Conservation (phyloP, 176 grass and related monocot species). For the Carex cristatella region DNA sequence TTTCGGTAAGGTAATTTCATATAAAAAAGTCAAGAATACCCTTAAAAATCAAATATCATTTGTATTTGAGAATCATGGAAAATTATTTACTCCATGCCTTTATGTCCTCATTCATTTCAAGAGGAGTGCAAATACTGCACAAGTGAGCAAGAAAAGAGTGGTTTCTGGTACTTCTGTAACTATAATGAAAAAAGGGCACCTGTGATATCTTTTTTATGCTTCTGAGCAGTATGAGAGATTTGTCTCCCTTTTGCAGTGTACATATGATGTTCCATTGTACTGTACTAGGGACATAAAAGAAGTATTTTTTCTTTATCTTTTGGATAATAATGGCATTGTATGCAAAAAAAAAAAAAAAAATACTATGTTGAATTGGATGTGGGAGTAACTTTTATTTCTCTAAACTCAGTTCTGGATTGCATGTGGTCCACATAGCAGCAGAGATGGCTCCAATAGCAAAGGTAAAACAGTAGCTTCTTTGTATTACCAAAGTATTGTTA, state of each 20-base stretch:
- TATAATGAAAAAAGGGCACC: not conserved
- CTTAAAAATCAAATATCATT: not conserved
- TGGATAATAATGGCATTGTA: conserved; percentile 4
- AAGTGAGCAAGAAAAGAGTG: not conserved
- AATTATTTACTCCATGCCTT: not conserved
- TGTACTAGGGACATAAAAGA: not conserved
- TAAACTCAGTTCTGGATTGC: conserved; percentile 66
- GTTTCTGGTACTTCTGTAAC: not conserved
- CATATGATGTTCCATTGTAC: not conserved
- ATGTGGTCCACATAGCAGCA: conserved; percentile 86
- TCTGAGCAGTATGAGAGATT: not conserved
- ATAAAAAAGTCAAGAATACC: not conserved
- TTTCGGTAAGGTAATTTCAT: not conserved
- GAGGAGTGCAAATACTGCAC: not conserved
- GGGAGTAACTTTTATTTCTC: conserved; percentile 19
- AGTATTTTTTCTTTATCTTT: conserved; percentile 8
- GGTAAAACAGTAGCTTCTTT: conserved; percentile 33
- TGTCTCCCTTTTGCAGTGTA: conserved; percentile 3
- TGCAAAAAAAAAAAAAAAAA: not conserved
- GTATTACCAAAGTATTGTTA: not conserved
- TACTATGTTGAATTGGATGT: conserved; percentile 4
- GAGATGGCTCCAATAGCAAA: conserved; percentile 98
- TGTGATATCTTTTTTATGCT: not conserved
- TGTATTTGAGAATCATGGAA: not conserved
- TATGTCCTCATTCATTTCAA: not conserved